These are phyloP conservation scores for Starmerella stigmatis DNA, from an alignment of 805 yeast species.

Conservation along the genomic window DNA sequence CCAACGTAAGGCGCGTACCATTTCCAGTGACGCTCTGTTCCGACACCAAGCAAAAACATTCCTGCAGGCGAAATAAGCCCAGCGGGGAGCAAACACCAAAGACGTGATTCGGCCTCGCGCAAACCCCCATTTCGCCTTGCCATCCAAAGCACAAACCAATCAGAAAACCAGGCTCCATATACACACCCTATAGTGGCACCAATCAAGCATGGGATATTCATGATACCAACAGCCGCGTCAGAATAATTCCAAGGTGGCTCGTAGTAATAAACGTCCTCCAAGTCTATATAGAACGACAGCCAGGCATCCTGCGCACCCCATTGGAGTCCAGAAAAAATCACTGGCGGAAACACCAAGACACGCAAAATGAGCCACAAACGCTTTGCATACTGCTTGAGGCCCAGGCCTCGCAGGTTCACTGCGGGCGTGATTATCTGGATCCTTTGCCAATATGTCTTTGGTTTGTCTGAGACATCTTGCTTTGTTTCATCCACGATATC, in stretches of 20 bases:
- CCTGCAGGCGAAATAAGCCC: conserved; percentile 46
- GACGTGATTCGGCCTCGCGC: conserved; percentile 48
- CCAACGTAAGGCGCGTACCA: conserved; percentile 51
- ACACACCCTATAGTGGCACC: conserved; percentile 44
- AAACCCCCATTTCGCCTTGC: conserved; percentile 44
- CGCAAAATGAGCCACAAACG: conserved; percentile 40
- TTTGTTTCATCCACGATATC: conserved; percentile 19
- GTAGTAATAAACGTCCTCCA: conserved; percentile 58
- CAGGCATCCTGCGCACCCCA: conserved; percentile 78
- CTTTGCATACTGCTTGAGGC: conserved; percentile 52
- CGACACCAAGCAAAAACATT: conserved; percentile 55
- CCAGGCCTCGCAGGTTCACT: conserved; percentile 50
- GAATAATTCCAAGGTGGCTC: conserved; percentile 58
- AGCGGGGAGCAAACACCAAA: conserved; percentile 42
- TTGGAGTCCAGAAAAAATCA: conserved; percentile 53
- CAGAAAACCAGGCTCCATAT: conserved; percentile 42
- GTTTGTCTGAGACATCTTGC: conserved; percentile 23
- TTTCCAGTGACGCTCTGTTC: conserved; percentile 43
- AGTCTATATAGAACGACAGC: conserved; percentile 61
- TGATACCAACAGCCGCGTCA: conserved; percentile 56
- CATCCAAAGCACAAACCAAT: conserved; percentile 39
- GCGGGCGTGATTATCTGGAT: conserved; percentile 35
- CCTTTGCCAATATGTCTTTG: conserved; percentile 36
- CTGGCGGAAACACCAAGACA: conserved; percentile 37
- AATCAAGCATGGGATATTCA: conserved; percentile 58